Base-by-base conservation (phyloP, 2,329 filamentous ascomycete genomes). In the Epichloe sylvatica region DNA sequence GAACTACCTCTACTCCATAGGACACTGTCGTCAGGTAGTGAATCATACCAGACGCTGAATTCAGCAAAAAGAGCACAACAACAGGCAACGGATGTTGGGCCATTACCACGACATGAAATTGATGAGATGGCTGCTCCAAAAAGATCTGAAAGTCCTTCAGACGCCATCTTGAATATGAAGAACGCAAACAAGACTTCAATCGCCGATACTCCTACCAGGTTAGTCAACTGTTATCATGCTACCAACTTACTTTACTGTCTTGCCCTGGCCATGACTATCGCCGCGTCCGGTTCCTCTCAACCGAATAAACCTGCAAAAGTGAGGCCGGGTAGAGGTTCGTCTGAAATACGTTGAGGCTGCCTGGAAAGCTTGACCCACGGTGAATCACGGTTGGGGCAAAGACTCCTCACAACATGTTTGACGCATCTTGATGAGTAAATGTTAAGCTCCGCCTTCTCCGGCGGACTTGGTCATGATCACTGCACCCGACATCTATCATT, bases 1-100 rank as follows among this genome's bases (percentile, higher is more conserved):
- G 69, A 74, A 42, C 60, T 68, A 38, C 64, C 66, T 5, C 57
- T 61, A 4, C 56, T 67, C 17, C 69, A 72, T 46, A 60, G 64
- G 19, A 68, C 62, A 50, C 53, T 64, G 39, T 62, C 60, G 12
- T 56, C 60, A 38, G 51, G 57, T 43, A 55, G 59, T 35, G 59
- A 57, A 40, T 49, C 55, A 38, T 46, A 41, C 30, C 53, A 50
- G 42, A 30, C 49, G 37, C 44, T 49, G n/a, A 47, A 36, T 12
- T 35, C 51, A 39, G 38, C 47, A 41, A 48, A 51, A 30, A 43
- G 38, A 19, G 33, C 44, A 21, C 46, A 45, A 25, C 48, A 48
- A 25, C 48, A 48, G 7, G 39, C 50, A 33, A 40, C 13, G 3
- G 19, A 15, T 8, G n/a, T 9, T n/a, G 36, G 39, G 37, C 23